Evolutionary conservation across 805 yeast genomes (phyloP).

Genomic region (Kodamaea jinghongensis): DNA sequence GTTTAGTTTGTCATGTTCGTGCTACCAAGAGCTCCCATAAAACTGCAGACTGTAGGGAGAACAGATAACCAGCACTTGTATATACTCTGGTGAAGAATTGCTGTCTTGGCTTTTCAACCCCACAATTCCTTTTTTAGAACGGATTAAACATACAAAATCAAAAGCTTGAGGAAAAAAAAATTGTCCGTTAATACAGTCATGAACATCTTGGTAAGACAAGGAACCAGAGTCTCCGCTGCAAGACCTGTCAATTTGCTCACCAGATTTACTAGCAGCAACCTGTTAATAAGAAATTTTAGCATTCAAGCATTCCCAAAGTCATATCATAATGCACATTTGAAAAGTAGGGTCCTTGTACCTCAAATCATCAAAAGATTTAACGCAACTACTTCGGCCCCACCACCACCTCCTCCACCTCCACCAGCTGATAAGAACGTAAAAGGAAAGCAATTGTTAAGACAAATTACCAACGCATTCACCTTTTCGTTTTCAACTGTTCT

Average conservation of each 20-base stretch:
- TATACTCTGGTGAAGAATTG: no score
- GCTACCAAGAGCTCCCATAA: no score
- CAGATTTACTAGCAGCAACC: not conserved
- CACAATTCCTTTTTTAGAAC: no score
- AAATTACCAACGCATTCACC: constrained; percentile 55
- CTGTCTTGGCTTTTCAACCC: no score
- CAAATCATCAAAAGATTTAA: constrained; percentile 5
- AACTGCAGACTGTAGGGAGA: no score
- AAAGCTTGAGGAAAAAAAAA: no score
- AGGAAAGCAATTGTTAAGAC: constrained; percentile 42
- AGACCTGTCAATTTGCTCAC: constrained; percentile 5
- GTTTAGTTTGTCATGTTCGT: no score
- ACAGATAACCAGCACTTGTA: no score
- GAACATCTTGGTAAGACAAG: constrained; percentile 6
- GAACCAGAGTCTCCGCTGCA: constrained; percentile 1
- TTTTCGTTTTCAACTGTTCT: constrained; percentile 59
- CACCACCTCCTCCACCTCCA: constrained; percentile 41
- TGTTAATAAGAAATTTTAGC: no score
- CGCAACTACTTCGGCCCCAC: constrained; percentile 21
- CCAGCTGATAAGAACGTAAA: constrained; percentile 37
- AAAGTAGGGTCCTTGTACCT: not conserved
- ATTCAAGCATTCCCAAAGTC: no score
- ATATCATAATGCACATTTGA: no score
- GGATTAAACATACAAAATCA: no score
- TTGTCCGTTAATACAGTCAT: not conserved